These are phyloP conservation scores for Seminavis robusta DNA, from an alignment of 108 stramenopile species.

Conservation along the genomic window DNA sequence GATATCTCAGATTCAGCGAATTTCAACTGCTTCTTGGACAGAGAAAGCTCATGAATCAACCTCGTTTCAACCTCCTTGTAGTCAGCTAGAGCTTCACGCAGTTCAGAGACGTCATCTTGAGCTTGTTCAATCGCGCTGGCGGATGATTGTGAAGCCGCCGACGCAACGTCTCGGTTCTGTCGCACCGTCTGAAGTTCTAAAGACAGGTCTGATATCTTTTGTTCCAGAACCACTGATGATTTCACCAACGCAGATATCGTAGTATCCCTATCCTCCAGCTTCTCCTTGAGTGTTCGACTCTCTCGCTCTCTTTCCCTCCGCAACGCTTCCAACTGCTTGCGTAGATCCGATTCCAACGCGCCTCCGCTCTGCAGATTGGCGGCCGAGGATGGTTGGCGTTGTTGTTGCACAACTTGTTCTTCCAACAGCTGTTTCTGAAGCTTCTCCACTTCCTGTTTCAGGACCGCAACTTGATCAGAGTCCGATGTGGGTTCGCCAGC, in stretches of 20 bases:
- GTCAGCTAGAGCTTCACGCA: conserved; percentile 31
- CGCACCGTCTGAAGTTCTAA: conserved; percentile 38
- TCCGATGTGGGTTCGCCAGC: no score
- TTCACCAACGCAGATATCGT: conserved; percentile 66
- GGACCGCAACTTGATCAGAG: not conserved
- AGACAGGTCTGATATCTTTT: conserved; percentile 36
- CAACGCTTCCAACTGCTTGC: not conserved
- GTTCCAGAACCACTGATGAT: conserved; percentile 61
- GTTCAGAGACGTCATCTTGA: conserved; percentile 16
- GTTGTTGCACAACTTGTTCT: not conserved
- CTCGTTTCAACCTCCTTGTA: conserved; percentile 26
- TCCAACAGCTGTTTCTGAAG: not conserved
- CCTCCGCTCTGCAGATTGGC: not conserved
- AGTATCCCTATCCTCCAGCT: conserved; percentile 68
- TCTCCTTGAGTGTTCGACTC: conserved; percentile 13
- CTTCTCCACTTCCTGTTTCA: conserved; percentile 1
- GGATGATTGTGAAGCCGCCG: conserved; percentile 17
- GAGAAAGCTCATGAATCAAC: conserved; percentile 5
- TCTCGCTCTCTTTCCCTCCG: conserved; percentile 19
- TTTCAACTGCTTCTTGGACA: conserved; percentile 5
- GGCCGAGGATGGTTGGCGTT: not conserved
- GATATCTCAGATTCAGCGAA: not conserved
- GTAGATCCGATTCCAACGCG: no score
- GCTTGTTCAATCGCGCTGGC: conserved; percentile 18
- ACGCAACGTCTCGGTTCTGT: no score